Conservation (phyloP, 2,329 filamentous ascomycete genomes). For the Sclerotinia borealis region DNA sequence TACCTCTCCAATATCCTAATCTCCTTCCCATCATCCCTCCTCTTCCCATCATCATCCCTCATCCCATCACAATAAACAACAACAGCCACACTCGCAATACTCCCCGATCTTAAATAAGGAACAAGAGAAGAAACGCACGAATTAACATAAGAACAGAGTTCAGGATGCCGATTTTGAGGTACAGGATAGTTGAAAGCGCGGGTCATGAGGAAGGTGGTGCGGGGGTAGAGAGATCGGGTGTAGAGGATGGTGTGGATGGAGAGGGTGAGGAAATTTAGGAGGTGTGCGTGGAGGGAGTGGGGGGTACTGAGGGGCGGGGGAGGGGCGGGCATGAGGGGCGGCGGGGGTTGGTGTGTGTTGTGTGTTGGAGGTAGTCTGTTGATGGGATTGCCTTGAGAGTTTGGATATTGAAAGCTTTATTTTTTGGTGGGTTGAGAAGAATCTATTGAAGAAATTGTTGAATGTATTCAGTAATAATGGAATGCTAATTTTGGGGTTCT, state of each 20-base stretch:
- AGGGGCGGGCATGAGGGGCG: constrained; percentile 12
- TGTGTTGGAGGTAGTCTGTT: background rate
- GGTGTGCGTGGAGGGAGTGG: constrained; percentile 43
- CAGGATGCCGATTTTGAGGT: constrained; percentile 62
- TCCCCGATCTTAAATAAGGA: too few species aligned
- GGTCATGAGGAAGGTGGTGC: constrained; percentile 57
- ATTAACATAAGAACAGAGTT: constrained; percentile 46
- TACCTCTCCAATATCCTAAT: too few species aligned
- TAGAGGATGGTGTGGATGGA: constrained; percentile 67
- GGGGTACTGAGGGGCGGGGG: constrained; percentile 7
- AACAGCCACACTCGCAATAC: too few species aligned
- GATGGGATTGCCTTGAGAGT: too few species aligned
- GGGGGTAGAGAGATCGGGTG: constrained; percentile 60
- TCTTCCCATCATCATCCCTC: too few species aligned
- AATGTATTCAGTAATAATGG: too few species aligned
- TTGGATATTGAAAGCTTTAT: background rate
- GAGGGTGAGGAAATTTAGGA: constrained; percentile 62
- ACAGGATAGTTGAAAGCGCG: constrained; percentile 67
- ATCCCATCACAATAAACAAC: too few species aligned
- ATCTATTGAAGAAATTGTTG: too few species aligned
- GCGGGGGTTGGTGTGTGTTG: background rate
- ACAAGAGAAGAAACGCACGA: too few species aligned
- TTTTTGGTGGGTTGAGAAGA: too few species aligned
- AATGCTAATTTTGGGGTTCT: too few species aligned
- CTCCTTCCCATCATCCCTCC: too few species aligned